These are phyloP conservation scores for Plectosphaerella sp. DNA, from an alignment of 2,329 filamentous ascomycete genomes.

Conservation along the genomic window DNA sequence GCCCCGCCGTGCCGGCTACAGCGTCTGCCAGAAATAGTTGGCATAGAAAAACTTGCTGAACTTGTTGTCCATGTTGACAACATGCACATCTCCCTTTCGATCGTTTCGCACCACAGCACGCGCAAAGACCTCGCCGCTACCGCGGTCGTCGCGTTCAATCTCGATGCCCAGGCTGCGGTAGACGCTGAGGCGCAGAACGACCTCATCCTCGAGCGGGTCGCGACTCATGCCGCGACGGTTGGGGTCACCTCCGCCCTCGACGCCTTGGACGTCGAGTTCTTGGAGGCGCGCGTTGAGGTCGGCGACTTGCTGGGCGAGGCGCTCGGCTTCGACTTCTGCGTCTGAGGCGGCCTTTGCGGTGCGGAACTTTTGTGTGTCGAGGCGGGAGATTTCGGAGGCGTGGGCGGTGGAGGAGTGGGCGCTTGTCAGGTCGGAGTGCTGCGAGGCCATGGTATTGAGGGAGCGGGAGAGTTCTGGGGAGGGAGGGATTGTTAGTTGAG, in stretches of 20 bases:
- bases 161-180: conserved; percentile 91
- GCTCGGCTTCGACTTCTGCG: conserved; percentile 89
- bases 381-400: conserved; percentile 75
- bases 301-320: conserved; percentile 73
- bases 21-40: conserved; percentile 91
- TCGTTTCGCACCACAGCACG: conserved; percentile 83
- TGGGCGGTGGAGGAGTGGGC: conserved; percentile 76
- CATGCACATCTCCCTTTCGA: conserved; percentile 85
- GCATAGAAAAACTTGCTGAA: conserved; percentile 90
- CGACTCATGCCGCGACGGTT: conserved; percentile 19
- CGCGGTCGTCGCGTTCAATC: conserved; percentile 67
- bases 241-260: conserved; percentile 59
- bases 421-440: conserved; percentile 71
- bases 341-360: conserved; percentile 88
- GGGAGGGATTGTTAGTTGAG: conserved; percentile 4
- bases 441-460: conserved; percentile 67
- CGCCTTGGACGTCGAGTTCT: conserved; percentile 80
- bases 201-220: conserved; percentile 57
- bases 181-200: conserved; percentile 75
- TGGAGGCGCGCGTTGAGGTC: conserved; percentile 71
- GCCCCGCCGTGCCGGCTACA: conserved; percentile 42
- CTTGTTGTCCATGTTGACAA: conserved; percentile 90
- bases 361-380: conserved; percentile 92
- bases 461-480: conserved; percentile 62
- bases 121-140: conserved; percentile 53